phyloP scores from a whole-genome alignment of 2,329 filamentous ascomycete genomes.

The Sporothrix pallida region DNA sequence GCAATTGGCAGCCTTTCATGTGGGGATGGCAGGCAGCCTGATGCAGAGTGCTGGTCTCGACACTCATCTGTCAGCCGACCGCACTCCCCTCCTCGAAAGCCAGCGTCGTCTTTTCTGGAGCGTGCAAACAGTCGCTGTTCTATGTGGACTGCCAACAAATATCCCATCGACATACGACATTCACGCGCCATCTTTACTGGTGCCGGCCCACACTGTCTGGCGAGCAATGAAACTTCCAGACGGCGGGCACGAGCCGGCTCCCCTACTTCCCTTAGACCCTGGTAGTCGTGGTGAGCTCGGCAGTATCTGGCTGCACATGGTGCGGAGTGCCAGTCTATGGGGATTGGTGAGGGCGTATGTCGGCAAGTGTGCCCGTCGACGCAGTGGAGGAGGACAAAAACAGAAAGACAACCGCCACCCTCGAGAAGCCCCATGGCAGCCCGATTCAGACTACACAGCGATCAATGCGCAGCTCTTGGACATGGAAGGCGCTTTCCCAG shows the following conservation, averaged over 20 bases:
- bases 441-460: conserved; percentile 21
- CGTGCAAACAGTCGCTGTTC: conserved; percentile 15
- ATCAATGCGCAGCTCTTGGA: conserved; percentile 22
- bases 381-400: background rate
- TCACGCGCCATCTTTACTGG: background rate
- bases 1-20: conserved; percentile 19
- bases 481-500: conserved; percentile 10
- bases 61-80: background rate
- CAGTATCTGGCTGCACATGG: conserved; percentile 29
- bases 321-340: conserved; percentile 25
- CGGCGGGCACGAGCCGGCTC: background rate
- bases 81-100: conserved; percentile 18
- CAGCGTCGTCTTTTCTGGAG: conserved; percentile 25
- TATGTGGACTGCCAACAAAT: conserved; percentile 20
- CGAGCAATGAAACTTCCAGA: background rate
- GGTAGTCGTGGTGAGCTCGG: background rate
- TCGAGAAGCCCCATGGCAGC: conserved; percentile 11
- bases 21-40: background rate
- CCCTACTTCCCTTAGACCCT: conserved; percentile 7
- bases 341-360: conserved; percentile 16
- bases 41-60: conserved; percentile 24
- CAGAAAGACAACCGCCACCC: background rate
- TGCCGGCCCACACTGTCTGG: background rate
- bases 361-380: background rate
- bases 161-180: conserved; percentile 26